Evolutionary conservation across 2,329 filamentous ascomycete genomes (phyloP).

Genomic region (Helminthosporium solani): DNA sequence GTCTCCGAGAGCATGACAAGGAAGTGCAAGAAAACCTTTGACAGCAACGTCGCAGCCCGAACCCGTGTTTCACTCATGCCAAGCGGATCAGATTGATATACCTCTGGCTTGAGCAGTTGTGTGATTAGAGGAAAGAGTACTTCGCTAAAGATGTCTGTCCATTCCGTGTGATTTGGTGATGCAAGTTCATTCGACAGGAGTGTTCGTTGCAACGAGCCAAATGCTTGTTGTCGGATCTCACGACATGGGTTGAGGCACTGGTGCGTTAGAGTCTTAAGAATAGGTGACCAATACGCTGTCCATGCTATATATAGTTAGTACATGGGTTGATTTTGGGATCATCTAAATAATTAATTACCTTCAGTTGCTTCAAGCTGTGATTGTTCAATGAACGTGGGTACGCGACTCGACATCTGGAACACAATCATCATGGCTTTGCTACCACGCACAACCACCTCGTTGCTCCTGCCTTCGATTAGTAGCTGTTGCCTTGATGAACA

Average conservation of each 20-base stretch:
- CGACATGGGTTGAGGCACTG: conserved; percentile 95
- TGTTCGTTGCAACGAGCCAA: conserved; percentile 80
- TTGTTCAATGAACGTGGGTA: conserved; percentile 84
- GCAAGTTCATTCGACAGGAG: conserved; percentile 82
- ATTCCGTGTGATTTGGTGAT: conserved; percentile 81
- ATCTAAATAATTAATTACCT: conserved; percentile 51
- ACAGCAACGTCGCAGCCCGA: conserved; percentile 84
- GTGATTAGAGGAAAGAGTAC: conserved; percentile 90
- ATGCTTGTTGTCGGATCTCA: conserved; percentile 85
- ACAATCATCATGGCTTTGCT: conserved; percentile 79
- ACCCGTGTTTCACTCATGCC: conserved; percentile 97
- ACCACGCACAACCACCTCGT: conserved; percentile 72
- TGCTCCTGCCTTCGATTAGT: conserved; percentile 53
- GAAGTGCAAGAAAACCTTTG: conserved; percentile 95
- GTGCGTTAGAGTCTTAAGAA: conserved; percentile 82
- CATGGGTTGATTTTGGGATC: no score
- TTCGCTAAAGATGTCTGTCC: conserved; percentile 92
- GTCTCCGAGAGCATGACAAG: conserved; percentile 80
- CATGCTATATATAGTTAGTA: conserved; percentile 61
- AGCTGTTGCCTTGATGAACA: background rate
- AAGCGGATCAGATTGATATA: conserved; percentile 84
- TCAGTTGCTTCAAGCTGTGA: conserved; percentile 87
- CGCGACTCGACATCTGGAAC: conserved; percentile 76
- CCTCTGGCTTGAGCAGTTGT: conserved; percentile 86
- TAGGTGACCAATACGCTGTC: conserved; percentile 96